Percentiles rank a stretch among this genome's conserved stretches.
Evolutionary conservation across 2,329 filamentous ascomycete species (phyloP).

Genomic region (Simplicillium aogashimaense): DNA sequence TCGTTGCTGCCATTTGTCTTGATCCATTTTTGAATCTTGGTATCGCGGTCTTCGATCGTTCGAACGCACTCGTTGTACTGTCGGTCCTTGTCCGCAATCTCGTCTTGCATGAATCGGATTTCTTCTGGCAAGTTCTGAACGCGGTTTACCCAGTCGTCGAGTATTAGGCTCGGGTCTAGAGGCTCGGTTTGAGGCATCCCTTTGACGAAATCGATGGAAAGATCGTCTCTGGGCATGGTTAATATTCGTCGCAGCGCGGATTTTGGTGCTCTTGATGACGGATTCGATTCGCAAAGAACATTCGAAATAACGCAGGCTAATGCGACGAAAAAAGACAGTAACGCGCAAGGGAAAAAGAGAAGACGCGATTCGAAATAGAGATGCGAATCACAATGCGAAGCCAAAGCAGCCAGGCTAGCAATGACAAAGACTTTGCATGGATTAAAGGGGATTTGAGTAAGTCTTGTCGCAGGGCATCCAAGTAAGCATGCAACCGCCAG

Average conservation of each 20-base stretch:
- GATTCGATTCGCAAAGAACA: not conserved
- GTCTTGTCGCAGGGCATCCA: too few relatives aligned
- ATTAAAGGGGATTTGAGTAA: not conserved
- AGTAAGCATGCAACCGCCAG: too few relatives aligned
- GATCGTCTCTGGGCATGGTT: conserved; percentile 63
- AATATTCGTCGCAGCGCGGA: conserved; percentile 36
- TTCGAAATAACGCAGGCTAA: conserved; percentile 12
- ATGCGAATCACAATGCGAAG: conserved; percentile 1
- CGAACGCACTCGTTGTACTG: conserved; percentile 59
- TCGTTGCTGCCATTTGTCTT: conserved; percentile 65
- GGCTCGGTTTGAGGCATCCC: conserved; percentile 54
- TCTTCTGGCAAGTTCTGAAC: conserved; percentile 75
- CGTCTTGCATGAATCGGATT: conserved; percentile 73
- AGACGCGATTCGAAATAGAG: not conserved
- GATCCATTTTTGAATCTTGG: conserved; percentile 71
- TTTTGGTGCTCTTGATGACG: too few relatives aligned
- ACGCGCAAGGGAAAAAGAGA: not conserved
- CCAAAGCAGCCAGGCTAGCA: conserved; percentile 2
- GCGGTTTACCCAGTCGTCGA: conserved; percentile 68
- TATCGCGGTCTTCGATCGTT: conserved; percentile 62
- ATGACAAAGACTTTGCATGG: not conserved
- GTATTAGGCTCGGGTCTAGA: conserved; percentile 56
- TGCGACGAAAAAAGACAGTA: conserved; percentile 1
- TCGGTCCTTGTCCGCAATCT: conserved; percentile 71
- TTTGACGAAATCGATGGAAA: conserved; percentile 60